Evolutionary conservation across 345 rosid genomes (phyloP).

Genomic region (Bruguiera parviflora): DNA sequence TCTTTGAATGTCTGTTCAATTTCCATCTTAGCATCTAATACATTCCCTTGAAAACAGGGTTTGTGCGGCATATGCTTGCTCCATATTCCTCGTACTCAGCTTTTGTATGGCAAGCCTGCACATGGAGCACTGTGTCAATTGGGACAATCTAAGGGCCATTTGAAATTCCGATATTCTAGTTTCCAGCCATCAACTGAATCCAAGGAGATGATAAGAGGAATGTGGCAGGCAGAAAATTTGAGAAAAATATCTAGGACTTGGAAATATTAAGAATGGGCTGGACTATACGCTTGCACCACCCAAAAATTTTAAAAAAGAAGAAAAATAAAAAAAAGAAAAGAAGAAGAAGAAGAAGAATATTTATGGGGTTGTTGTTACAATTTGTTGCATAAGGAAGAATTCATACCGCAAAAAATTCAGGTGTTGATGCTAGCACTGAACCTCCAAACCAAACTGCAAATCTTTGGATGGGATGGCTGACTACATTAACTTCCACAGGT

Average conservation of each 20-base stretch:
- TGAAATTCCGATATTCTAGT: too few species aligned
- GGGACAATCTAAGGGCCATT: too few species aligned
- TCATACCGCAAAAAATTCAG: slow-evolving; percentile 84
- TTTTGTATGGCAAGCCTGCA: slow-evolving; percentile 96
- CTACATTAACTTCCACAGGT: slow-evolving; percentile 94
- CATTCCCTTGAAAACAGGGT: slow-evolving; percentile 99
- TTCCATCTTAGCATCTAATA: slow-evolving; percentile 41
- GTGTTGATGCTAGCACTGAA: slow-evolving; percentile 96
- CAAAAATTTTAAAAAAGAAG: not conserved
- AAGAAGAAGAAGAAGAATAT: not conserved
- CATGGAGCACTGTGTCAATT: not conserved
- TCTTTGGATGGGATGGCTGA: slow-evolving; percentile 92
- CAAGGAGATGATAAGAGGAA: not conserved
- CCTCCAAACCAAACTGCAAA: slow-evolving; percentile 99
- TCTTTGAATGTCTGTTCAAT: slow-evolving; percentile 5
- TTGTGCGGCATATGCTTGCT: slow-evolving; percentile 97
- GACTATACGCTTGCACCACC: slow-evolving; percentile 8
- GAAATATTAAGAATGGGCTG: not conserved
- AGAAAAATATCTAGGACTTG: not conserved
- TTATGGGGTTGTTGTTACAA: not conserved
- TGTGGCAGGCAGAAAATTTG: not conserved
- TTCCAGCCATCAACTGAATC: too few species aligned
- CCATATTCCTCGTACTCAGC: slow-evolving; percentile 96
- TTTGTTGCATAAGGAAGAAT: slow-evolving; percentile 7
- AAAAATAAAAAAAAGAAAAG: not conserved